Evolutionary conservation across 805 yeast species (phyloP).

Genomic region (Barnettozyma sp.): DNA sequence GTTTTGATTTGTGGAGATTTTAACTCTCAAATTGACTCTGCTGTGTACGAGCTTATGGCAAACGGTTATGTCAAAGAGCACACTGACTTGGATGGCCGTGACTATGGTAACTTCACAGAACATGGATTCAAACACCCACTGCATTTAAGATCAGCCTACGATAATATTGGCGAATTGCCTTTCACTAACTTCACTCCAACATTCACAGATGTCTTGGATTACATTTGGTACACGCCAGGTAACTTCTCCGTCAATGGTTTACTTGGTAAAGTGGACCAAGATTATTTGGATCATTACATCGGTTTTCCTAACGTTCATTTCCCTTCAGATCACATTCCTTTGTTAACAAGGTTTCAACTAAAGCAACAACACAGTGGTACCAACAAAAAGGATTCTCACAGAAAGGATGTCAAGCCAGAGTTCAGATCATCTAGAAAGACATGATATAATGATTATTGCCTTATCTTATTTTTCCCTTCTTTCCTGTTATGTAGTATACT

Average conservation of each 20-base stretch:
- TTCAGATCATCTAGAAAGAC: slow-evolving; percentile 28
- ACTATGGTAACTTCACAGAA: slow-evolving; percentile 85
- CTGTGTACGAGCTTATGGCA: slow-evolving; percentile 85
- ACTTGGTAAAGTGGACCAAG: slow-evolving; percentile 75
- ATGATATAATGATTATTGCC: slow-evolving; percentile 11
- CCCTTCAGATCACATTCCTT: slow-evolving; percentile 93
- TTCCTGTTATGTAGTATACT: not conserved
- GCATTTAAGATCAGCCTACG: slow-evolving; percentile 79
- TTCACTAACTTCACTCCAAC: slow-evolving; percentile 93
- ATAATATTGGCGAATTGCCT: slow-evolving; percentile 79
- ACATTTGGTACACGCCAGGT: slow-evolving; percentile 87
- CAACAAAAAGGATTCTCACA: slow-evolving; percentile 28
- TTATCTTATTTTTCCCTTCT: too few relatives aligned
- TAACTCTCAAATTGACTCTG: slow-evolving; percentile 80
- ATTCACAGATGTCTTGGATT: slow-evolving; percentile 90
- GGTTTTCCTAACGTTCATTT: slow-evolving; percentile 93
- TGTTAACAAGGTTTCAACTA: slow-evolving; percentile 56
- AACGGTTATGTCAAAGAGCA: slow-evolving; percentile 77
- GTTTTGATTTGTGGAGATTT: slow-evolving; percentile 90
- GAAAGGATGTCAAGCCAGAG: slow-evolving; percentile 20
- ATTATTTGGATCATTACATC: slow-evolving; percentile 66
- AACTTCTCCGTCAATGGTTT: slow-evolving; percentile 79
- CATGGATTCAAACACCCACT: slow-evolving; percentile 81
- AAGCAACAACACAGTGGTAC: too few relatives aligned
- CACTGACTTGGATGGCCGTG: slow-evolving; percentile 74